phyloP scores from a whole-genome alignment of 1,284 basidiomycete genomes.

The Irpex rosettiformis region DNA sequence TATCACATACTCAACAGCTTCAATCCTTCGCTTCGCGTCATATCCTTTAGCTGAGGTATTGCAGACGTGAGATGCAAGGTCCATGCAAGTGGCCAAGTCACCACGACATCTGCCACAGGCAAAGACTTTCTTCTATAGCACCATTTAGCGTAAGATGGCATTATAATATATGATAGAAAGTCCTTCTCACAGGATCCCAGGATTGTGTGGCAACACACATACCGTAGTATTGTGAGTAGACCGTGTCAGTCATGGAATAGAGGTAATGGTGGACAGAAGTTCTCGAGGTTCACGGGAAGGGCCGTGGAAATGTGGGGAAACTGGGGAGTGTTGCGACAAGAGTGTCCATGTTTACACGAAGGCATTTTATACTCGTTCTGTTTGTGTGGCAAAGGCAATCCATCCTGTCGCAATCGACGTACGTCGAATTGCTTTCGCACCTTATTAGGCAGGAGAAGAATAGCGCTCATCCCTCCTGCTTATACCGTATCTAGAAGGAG shows the following conservation, averaged over 20 bases:
- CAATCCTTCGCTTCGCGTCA: not conserved
- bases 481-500: too few species aligned
- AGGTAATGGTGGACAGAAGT: not conserved
- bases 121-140: too few species aligned
- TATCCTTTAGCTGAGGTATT: too few species aligned
- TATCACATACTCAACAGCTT: not conserved
- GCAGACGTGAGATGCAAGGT: too few species aligned
- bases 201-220: not conserved
- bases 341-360: not conserved
- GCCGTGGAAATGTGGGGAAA: not conserved
- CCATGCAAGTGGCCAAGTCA: too few species aligned
- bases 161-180: too few species aligned
- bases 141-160: too few species aligned
- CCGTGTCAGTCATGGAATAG: too few species aligned
- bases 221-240: not conserved
- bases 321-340: not conserved
- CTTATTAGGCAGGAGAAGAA: not conserved
- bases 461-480: too few species aligned
- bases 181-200: not conserved
- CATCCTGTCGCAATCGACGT: not conserved
- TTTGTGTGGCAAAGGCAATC: not conserved
- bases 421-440: conserved; percentile 1
- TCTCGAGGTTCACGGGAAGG: not conserved
- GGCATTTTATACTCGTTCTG: not conserved
- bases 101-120: too few species aligned